Base-by-base conservation (phyloP, 257 asterid species). In the Anisodus tanguticus region DNA sequence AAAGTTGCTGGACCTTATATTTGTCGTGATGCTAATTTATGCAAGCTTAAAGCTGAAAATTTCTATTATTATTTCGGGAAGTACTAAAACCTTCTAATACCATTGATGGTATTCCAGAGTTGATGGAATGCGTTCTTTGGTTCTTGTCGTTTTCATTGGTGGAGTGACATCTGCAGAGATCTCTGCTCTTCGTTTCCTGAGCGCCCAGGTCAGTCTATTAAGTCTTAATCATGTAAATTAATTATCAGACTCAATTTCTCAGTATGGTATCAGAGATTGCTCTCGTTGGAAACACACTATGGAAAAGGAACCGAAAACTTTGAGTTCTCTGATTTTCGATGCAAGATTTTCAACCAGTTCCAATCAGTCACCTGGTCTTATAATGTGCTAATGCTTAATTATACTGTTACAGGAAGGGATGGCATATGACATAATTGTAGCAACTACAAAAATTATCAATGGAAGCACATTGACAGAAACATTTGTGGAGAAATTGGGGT, bases 81-180 rank as follows among this genome's bases (percentile, higher is more conserved):
- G 35, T 51, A 53, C 58, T 9, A 49, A 10, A 76, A 76, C 3
- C 43, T 53, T 82, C 79, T 58, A 53, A 81, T 83, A 81, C 77
- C 47, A 51, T 80, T 87, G 84, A 82, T 84, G 80, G 66, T 85
- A 47, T 88, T 83, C 68, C 92, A 94, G 98, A 84, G 87, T 89
- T 45, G 94, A 91, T 84, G 99, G 98, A 87, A 93, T 96, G 86
- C 98, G 99, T 12, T 90, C 95, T 67, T 82, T 97, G 85, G 96
- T 97, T 90, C 97, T 95, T 35, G 98, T 97, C 31, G 98, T 97
- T 86, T 97, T 97, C 76, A 88, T 97, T 86, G 99, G 99, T 67
- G 99, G 98, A 80, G 99, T 96, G 79, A 96, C 99, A 17, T 92
- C 92, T 86, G 99, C 99, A 57, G 99, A 97, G 91, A 95, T 95